A percentile compares a stretch with the other conserved stretches of the same genome.
Conservation (phyloP, 345 rosid genomes). For the Eutrema japonicum region DNA sequence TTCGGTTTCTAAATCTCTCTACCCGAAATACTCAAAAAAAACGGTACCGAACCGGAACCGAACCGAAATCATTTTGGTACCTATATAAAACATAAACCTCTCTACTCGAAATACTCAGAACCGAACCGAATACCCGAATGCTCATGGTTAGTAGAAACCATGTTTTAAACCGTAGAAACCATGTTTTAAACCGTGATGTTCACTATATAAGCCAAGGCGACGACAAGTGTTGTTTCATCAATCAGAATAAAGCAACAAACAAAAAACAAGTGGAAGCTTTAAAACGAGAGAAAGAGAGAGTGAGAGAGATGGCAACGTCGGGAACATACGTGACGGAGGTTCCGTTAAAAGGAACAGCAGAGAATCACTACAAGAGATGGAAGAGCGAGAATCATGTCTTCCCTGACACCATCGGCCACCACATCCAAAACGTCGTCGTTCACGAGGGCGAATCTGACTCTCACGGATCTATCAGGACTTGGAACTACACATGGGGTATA, state of each 20-base stretch:
- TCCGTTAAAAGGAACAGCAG: constrained; percentile 38
- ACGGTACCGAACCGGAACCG: no score
- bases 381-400: constrained; percentile 41
- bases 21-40: no score
- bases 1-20: no score
- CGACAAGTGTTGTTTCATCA: constrained; percentile 13
- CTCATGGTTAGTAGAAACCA: no score
- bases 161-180: background rate
- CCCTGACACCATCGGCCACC: constrained; percentile 42
- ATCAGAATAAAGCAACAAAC: background rate
- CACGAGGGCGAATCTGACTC: constrained; percentile 41
- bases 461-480: constrained; percentile 34
- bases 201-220: constrained; percentile 27
- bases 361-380: constrained; percentile 42
- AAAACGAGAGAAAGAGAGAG: background rate
- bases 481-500: constrained; percentile 41
- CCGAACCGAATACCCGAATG: no score
- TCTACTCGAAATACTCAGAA: no score
- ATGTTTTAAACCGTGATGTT: background rate
- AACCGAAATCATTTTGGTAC: no score
- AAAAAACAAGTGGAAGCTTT: constrained; percentile 9
- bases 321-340: constrained; percentile 45
- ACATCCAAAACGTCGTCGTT: constrained; percentile 39
- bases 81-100: no score
- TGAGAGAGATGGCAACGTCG: constrained; percentile 39